Evolutionary conservation across 345 rosid genomes (phyloP).

Genomic region (Ceriops decandra): DNA sequence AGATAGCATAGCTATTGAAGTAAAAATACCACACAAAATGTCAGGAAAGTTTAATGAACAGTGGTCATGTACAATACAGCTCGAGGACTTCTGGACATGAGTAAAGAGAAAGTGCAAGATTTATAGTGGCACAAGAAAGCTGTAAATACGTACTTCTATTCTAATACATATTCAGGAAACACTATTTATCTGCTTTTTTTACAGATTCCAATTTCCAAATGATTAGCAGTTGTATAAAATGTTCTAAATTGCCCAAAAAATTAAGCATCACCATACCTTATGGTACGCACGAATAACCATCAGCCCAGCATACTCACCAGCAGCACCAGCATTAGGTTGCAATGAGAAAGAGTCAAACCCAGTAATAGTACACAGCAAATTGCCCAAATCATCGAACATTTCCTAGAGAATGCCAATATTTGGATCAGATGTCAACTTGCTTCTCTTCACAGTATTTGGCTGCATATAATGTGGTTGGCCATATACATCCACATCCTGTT

Average conservation of each 20-base stretch:
- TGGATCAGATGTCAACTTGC: conserved; percentile 4
- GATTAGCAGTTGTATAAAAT: not conserved
- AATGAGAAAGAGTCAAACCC: conserved; percentile 98
- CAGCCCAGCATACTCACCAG: conserved; percentile 99
- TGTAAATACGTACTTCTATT: not conserved
- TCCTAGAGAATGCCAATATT: conserved; percentile 52
- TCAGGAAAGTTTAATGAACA: not conserved
- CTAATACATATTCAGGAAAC: not conserved
- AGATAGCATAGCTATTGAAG: not conserved
- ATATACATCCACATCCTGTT: not conserved
- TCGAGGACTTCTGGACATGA: not conserved
- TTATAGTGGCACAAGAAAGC: not conserved
- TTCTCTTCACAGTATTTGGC: not conserved
- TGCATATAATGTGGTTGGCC: not conserved
- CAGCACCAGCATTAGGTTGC: conserved; percentile 99
- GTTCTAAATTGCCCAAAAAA: not conserved
- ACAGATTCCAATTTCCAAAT: not conserved
- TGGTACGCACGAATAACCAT: conserved; percentile 99
- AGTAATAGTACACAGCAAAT: conserved; percentile 75
- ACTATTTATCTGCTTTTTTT: not conserved
- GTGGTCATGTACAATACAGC: not conserved
- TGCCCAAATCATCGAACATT: conserved; percentile 88
- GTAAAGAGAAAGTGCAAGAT: not conserved
- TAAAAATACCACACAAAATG: not conserved
- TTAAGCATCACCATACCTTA: conserved; percentile 40